Conservation (phyloP, 306 rosid species). For the Neltuma alba region DNA sequence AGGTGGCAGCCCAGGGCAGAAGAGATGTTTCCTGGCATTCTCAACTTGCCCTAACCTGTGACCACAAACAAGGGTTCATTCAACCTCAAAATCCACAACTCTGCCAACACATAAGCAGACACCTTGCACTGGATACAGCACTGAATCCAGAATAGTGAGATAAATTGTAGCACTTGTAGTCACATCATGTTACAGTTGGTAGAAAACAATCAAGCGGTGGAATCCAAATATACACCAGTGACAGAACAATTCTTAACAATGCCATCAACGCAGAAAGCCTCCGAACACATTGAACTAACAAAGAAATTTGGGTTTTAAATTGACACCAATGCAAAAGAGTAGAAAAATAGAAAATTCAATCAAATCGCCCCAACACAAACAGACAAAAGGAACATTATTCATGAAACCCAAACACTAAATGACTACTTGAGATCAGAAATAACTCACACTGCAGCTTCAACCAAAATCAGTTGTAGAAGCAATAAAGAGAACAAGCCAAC, state of each 20-base stretch:
- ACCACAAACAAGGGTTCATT: slow-evolving; percentile 7
- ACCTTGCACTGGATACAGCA: slow-evolving; percentile 10
- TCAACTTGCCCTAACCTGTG: slow-evolving; percentile 78
- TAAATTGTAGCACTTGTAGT: background rate
- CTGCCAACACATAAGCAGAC: background rate
- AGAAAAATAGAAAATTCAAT: slow-evolving; percentile 1
- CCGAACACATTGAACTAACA: background rate
- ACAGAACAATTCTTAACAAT: background rate
- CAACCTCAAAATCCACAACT: background rate
- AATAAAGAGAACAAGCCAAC: background rate
- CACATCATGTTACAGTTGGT: background rate
- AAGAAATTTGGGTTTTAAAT: background rate
- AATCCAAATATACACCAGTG: background rate
- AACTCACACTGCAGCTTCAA: background rate
- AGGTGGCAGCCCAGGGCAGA: slow-evolving; percentile 49
- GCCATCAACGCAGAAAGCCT: background rate
- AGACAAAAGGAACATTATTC: background rate
- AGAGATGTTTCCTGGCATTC: slow-evolving; percentile 69
- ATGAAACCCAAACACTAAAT: background rate
- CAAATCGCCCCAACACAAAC: background rate
- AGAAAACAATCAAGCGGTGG: background rate
- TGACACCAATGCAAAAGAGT: background rate
- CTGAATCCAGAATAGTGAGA: slow-evolving; percentile 17
- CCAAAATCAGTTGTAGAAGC: background rate
- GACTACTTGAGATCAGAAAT: background rate